Evolutionary conservation across 495 filamentous ascomycete species (phyloP), one percentile per base, ranked within the genome.

Genomic region (Xylaria grammica): DNA sequence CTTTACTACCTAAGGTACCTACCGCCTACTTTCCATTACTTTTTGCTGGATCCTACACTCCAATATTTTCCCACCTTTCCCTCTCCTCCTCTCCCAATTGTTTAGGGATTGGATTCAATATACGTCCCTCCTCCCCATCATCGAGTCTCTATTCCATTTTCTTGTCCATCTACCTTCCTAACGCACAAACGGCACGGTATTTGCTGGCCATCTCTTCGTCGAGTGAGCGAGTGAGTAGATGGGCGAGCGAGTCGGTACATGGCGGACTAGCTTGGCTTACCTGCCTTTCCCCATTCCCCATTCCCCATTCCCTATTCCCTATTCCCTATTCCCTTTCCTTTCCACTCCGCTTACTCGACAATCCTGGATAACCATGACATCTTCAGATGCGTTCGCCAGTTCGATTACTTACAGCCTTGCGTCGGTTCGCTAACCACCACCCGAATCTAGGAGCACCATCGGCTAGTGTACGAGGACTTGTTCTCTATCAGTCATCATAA

Each of bases 381-480:
- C 36, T 32, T 36, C 24, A 36, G 19, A 48, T 55, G 29, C 40
- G 22, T 10, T 52, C 30, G 50, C 51, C 38, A 24, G 20, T 11
- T 38, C 49, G 20, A n/a, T n/a, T 38, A 63, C 29, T 55, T 29
- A 22, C 40, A 48, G 32, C 40, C 50, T 55, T 40, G 27, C 7
- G 27, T 30, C 38, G 36, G 40, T 48, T 38, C 24, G 40, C 60
- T 63, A 63, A 63, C 50, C 60, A 20, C 48, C 27, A 49, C 40
- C 60, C 22, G 50, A 36, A 32, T 24, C 15, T 27, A 63, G 60
- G 60, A 63, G 17, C 19, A 27, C 50, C 11, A 48, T 29, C 60
- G 36, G 44, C 9, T 36, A 26, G 46, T 30, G 29, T 52, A 62
- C 48, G 5, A 34, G 50, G 27, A 45, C 50, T 50, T 45, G 20